Base-by-base conservation (phyloP, 345 rosid species). In the Abelmoschus esculentus region DNA sequence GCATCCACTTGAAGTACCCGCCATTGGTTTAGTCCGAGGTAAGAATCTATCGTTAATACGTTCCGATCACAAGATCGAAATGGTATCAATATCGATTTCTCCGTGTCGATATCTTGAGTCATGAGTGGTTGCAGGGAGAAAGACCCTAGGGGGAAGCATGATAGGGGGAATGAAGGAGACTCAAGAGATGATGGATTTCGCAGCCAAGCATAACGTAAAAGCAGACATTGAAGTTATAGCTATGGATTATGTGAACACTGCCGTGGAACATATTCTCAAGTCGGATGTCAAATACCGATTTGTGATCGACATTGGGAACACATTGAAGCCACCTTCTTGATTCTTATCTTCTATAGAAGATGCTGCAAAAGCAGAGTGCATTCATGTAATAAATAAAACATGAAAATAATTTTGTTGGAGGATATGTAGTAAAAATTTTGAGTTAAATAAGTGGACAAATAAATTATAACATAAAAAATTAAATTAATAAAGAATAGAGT, bases 151-250 rank as follows among this genome's bases (percentile, higher is more conserved):
- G 4, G 61, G 61, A 11, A 57, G 61, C 34, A 9, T 38, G 65
- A 80, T 80, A 46, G 92, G 90, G 58, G 92, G 90, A 34, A 73
- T 87, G 79, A 80, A 82, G 38, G 88, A 87, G 71, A 84, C 87
- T 1, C 88, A 86, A 68, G 88, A 85, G 73, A 87, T 87, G 90
- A 26, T 85, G 3, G 82, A 87, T 77, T 76, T 85, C 57, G 87
- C 90, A 6, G 86, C 81, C 0, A 73, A 82, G 53, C 86, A 87
- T 70, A 72, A 66, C 70, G 70, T 87, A 52, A 70, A 64, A 12
- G 84, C 90, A 1, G 87, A 86, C 12, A 75, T 87, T 74, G 92
- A 87, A 74, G 73, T 87, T 49, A 77, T 87, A 13, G 60, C 85
- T 10, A 81, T 83, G 8, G 90, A 87, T 57, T 84, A 85, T 53